phyloP scores from a whole-genome alignment of 2,329 filamentous ascomycete genomes.

The Aspergillus texensis region DNA sequence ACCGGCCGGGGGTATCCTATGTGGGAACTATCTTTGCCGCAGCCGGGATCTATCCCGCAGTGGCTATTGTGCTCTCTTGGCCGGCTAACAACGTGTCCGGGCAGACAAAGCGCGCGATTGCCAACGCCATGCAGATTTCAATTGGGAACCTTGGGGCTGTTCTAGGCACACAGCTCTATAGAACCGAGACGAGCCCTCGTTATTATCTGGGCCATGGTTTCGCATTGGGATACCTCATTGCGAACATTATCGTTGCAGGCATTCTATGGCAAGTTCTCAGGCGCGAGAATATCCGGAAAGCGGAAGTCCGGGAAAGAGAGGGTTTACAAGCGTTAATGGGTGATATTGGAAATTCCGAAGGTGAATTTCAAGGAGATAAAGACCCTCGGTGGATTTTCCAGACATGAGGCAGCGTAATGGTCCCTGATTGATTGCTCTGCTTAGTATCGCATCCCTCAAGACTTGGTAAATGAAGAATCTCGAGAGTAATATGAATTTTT shows the following conservation, averaged over 20 bases:
- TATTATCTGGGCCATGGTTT: constrained; percentile 69
- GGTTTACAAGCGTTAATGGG: constrained; percentile 31
- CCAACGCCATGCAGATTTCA: constrained; percentile 71
- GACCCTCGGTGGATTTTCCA: constrained; percentile 70
- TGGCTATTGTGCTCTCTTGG: constrained; percentile 67
- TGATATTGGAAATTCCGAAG: constrained; percentile 55
- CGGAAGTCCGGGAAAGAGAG: constrained; percentile 47
- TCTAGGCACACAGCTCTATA: constrained; percentile 70
- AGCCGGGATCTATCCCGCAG: constrained; percentile 68
- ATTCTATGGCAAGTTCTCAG: constrained; percentile 58
- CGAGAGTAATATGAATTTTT: neutral
- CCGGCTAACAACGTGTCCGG: constrained; percentile 72
- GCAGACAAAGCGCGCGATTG: constrained; percentile 69
- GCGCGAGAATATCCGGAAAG: constrained; percentile 60
- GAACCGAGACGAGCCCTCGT: constrained; percentile 61
- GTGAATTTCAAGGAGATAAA: constrained; percentile 62
- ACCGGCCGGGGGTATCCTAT: constrained; percentile 61
- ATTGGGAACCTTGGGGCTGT: constrained; percentile 71
- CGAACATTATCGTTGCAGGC: constrained; percentile 58
- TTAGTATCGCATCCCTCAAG: neutral
- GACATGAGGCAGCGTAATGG: constrained; percentile 42
- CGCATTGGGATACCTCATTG: constrained; percentile 64
- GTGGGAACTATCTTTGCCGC: constrained; percentile 65
- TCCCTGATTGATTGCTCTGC: neutral
- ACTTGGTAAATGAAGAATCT: neutral